phyloP scores from a whole-genome alignment of 2,329 filamentous ascomycete species.

The Xylariaceae sp. region DNA sequence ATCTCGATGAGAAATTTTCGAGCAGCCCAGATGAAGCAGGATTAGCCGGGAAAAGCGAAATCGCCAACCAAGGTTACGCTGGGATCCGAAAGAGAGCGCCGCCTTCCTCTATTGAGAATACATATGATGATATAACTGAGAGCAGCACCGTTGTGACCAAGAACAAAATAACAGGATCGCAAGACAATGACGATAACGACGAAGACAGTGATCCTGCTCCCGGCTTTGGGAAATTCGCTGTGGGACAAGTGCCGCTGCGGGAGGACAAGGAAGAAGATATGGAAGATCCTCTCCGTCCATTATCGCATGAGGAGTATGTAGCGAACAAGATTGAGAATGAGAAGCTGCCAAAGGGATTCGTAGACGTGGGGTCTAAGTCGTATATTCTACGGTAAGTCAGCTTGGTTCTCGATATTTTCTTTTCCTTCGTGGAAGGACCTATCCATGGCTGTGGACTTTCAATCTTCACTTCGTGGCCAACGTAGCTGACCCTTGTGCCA shows the following conservation, averaged over 20 bases:
- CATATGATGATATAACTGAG: background rate
- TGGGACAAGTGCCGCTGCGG: conserved; percentile 37
- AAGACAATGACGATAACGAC: background rate
- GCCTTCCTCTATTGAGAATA: conserved; percentile 14
- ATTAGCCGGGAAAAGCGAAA: background rate
- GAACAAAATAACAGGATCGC: too few relatives aligned
- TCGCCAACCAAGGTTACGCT: background rate
- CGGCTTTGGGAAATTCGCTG: conserved; percentile 9
- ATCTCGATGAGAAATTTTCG: conserved; percentile 11
- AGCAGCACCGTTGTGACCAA: background rate
- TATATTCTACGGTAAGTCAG: conserved; percentile 66
- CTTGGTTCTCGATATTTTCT: background rate
- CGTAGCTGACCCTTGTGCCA: conserved; percentile 27
- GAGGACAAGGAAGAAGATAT: conserved; percentile 30
- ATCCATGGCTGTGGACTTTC: conserved; percentile 35
- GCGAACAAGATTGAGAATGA: conserved; percentile 50
- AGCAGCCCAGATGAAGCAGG: conserved; percentile 14
- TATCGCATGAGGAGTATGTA: conserved; percentile 62
- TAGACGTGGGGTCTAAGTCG: conserved; percentile 49
- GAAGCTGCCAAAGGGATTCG: conserved; percentile 58
- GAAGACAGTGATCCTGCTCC: conserved; percentile 27
- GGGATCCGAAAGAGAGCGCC: conserved; percentile 32
- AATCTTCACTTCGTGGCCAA: background rate
- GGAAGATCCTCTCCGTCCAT: conserved; percentile 48
- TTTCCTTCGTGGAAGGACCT: background rate